These are phyloP conservation scores for Amanita rimosa DNA, from an alignment of 768 basidiomycete genomes.

Conservation along the genomic window DNA sequence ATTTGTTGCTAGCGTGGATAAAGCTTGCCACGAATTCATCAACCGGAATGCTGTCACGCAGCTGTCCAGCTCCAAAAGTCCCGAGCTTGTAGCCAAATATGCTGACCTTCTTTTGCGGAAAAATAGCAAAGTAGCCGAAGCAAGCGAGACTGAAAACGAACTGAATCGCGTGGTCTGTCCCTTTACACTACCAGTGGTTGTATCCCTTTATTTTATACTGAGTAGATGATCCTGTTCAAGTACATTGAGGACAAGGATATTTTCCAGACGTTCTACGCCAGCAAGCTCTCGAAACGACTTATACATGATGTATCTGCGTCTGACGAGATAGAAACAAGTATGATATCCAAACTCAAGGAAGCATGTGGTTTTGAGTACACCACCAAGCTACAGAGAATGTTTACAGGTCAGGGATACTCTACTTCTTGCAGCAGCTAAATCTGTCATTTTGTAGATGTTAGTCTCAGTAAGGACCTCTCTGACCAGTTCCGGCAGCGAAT, in stretches of 20 bases:
- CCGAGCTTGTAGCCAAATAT: conserved; percentile 88
- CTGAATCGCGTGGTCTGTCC: conserved; percentile 75
- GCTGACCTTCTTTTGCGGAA: conserved; percentile 84
- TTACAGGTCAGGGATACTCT: conserved; percentile 49
- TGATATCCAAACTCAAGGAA: conserved; percentile 97
- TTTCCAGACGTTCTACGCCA: conserved; percentile 96
- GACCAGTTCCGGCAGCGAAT: conserved; percentile 92
- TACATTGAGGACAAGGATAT: conserved; percentile 99
- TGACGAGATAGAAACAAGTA: conserved; percentile 92
- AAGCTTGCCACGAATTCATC: conserved; percentile 92
- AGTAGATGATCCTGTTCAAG: conserved; percentile 93
- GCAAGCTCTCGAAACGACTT: conserved; percentile 85
- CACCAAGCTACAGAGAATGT: conserved; percentile 93
- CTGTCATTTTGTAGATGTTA: conserved; percentile 56
- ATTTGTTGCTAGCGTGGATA: conserved; percentile 87
- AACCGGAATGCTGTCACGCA: conserved; percentile 90
- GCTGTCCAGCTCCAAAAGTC: conserved; percentile 75
- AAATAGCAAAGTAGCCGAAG: conserved; percentile 93
- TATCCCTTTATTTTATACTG: conserved; percentile 16
- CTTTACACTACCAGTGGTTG: conserved; percentile 22
- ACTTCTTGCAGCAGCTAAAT: not conserved
- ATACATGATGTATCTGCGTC: conserved; percentile 88
- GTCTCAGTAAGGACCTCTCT: conserved; percentile 88
- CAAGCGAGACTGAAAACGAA: conserved; percentile 81
- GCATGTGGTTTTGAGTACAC: conserved; percentile 97